Percentiles rank a stretch among this genome's conserved stretches.
These are phyloP conservation scores for Papilionanthe hybrid DNA, from an alignment of 116 monocot species.

Conservation along the genomic window DNA sequence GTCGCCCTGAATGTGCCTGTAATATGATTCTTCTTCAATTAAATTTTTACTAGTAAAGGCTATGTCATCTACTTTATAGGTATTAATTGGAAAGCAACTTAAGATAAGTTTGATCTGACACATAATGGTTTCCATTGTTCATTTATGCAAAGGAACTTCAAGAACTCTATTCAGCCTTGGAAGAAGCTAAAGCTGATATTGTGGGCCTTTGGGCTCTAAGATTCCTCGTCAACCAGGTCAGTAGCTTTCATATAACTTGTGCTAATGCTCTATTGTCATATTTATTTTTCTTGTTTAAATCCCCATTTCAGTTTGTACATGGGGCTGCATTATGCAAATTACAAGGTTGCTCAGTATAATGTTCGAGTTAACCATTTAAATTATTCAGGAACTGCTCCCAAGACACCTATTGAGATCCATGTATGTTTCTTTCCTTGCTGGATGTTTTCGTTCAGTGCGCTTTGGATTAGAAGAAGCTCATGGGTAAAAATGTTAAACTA, in stretches of 20 bases:
- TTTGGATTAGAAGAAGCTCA: slow-evolving; percentile 95
- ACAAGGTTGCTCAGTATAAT: not conserved
- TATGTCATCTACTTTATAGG: not conserved
- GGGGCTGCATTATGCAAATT: not conserved
- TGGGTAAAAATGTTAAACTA: slow-evolving; percentile 44
- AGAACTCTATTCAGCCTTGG: slow-evolving; percentile 88
- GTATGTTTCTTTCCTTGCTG: slow-evolving; percentile 95
- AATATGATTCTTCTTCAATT: not conserved
- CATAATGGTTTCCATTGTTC: not conserved
- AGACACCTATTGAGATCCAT: slow-evolving; percentile 59
- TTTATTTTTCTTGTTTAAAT: not conserved
- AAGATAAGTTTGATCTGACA: not conserved
- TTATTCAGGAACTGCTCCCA: slow-evolving; percentile 61
- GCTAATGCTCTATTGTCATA: not conserved
- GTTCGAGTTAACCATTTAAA: not conserved
- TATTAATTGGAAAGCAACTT: not conserved
- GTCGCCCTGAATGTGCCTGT: too few species aligned
- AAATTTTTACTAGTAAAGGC: not conserved
- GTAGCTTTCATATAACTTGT: slow-evolving; percentile 1
- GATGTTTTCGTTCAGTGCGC: slow-evolving; percentile 90
- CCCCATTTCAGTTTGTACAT: not conserved
- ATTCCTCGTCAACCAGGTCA: slow-evolving; percentile 79
- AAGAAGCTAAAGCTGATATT: slow-evolving; percentile 99
- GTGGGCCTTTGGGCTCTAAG: slow-evolving; percentile 97
- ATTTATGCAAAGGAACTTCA: slow-evolving; percentile 63